Percentiles rank a stretch among this genome's conserved stretches.
Evolutionary conservation across 78 protist genomes (phyloP).

Genomic region (Thecamonas trahens): DNA sequence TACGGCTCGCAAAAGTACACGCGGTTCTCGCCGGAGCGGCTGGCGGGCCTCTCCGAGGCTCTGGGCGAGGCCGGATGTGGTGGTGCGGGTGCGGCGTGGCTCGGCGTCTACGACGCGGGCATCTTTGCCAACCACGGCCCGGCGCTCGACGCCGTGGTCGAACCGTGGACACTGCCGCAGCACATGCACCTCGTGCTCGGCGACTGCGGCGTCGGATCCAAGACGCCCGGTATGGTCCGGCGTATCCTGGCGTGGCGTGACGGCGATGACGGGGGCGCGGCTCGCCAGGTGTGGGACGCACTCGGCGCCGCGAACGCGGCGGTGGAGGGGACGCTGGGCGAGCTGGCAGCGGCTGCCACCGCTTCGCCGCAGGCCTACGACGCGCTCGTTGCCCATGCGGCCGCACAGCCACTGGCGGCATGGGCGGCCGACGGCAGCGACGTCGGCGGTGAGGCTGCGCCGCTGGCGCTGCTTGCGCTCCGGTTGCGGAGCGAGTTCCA

Average conservation of each 20-base stretch:
- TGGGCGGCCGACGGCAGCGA: neutral
- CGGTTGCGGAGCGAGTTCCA: too few species aligned
- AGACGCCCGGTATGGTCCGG: constrained; percentile 66
- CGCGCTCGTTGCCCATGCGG: neutral
- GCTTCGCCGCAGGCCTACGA: neutral
- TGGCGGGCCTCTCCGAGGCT: neutral
- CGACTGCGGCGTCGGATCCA: constrained; percentile 55
- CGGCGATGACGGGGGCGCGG: neutral
- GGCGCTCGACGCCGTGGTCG: constrained; percentile 38
- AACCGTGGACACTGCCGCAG: constrained; percentile 45
- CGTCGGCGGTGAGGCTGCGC: too few species aligned
- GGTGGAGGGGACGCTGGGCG: neutral
- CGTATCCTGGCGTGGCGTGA: constrained; percentile 60
- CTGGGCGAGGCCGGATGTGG: neutral
- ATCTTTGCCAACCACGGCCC: neutral
- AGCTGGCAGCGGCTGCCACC: neutral
- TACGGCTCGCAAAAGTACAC: constrained; percentile 58
- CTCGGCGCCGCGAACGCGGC: constrained; percentile 1
- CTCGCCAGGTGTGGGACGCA: neutral
- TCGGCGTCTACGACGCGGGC: too few species aligned
- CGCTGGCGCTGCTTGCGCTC: too few species aligned
- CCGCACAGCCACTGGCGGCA: neutral
- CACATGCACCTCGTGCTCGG: constrained; percentile 51
- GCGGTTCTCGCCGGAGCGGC: constrained; percentile 49
- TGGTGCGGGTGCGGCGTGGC: too few species aligned